Base-by-base conservation (phyloP, 2,329 filamentous ascomycete genomes). In the Blastomyces gilchristii region DNA sequence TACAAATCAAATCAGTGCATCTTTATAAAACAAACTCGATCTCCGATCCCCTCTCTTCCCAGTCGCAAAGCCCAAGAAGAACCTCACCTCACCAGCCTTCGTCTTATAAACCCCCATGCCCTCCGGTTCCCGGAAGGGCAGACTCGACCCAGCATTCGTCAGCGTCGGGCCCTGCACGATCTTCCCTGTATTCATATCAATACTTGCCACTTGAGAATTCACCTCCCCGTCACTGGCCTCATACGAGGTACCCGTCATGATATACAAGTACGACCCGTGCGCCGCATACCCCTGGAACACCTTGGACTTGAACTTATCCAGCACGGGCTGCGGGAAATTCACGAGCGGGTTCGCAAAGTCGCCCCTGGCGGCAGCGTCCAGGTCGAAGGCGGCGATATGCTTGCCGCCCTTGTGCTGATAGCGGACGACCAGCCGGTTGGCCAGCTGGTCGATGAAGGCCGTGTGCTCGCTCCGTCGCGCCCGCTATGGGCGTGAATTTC, bases 61-160 rank as follows among this genome's bases (percentile, higher is more conserved):
- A 2, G 66, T 69, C 3, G 69, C 69, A 65, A 69, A 69, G 18
- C 66, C 69, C 43, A 69, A 49, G 62, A 68, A 68, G 14, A 69
- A 60, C 4, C 67, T 52, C 47, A 68, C 67, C 43, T 69, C 64
- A 1, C 67, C 68, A 5, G 28, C 64, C 3, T 43, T 63, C 3
- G 67, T 69, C 53, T 65, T 22, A 62, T 70, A 70, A 12, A 70
- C 64, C 1, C 66, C 68, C 64, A 70, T 50, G 5, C 68, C 68
- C 49, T 70, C 68, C 2, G 68, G 65, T 45, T 69, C 68, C 1
- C 68, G 64, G 50, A 65, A 70, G 3, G 12, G 18, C 9, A 70
- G 62, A 4, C 65, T 68, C n/a, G 63, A 65, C 1, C 68, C 66
- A 1, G 68, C 68, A 34, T 66, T 68, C 5, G 67, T 69, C 14